Conservation (phyloP, 2,329 filamentous ascomycete species). For the Clarireedia paspali region DNA sequence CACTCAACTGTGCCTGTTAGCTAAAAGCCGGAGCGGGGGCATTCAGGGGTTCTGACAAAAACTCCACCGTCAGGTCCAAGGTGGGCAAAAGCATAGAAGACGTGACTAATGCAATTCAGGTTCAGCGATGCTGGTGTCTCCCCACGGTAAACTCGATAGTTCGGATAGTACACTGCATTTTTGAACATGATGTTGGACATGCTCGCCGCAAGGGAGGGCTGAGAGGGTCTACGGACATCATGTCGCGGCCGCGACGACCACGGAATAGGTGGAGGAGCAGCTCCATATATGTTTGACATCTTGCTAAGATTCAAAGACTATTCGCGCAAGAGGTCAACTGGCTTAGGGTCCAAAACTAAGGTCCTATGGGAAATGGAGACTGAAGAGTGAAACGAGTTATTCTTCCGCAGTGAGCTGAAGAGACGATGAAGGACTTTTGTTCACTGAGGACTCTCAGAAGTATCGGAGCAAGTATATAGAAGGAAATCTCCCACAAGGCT, state of each 20-base stretch:
- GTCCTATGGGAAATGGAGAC: too few species aligned
- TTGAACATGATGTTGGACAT: conserved; percentile 46
- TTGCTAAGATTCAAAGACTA: background rate
- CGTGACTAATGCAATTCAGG: conserved; percentile 68
- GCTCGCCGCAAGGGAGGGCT: conserved; percentile 25
- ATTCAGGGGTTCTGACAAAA: conserved; percentile 50
- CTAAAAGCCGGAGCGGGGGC: background rate
- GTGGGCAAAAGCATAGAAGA: conserved; percentile 78
- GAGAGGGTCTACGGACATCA: conserved; percentile 24
- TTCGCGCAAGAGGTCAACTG: background rate
- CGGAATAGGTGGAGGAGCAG: conserved; percentile 22
- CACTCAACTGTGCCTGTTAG: conserved; percentile 52
- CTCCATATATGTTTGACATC: conserved; percentile 22
- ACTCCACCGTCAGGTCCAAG: conserved; percentile 65
- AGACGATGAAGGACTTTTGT: background rate
- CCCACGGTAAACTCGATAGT: conserved; percentile 63
- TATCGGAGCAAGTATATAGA: background rate
- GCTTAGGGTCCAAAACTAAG: too few species aligned
- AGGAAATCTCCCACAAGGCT: background rate
- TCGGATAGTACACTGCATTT: conserved; percentile 83
- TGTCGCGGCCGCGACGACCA: conserved; percentile 21
- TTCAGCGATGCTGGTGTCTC: conserved; percentile 68
- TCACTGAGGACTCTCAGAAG: background rate
- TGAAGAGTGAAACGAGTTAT: too few species aligned
- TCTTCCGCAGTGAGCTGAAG: background rate